Conservation (phyloP, 805 yeast genomes). For the Cyberlindnera galapagoensis region DNA sequence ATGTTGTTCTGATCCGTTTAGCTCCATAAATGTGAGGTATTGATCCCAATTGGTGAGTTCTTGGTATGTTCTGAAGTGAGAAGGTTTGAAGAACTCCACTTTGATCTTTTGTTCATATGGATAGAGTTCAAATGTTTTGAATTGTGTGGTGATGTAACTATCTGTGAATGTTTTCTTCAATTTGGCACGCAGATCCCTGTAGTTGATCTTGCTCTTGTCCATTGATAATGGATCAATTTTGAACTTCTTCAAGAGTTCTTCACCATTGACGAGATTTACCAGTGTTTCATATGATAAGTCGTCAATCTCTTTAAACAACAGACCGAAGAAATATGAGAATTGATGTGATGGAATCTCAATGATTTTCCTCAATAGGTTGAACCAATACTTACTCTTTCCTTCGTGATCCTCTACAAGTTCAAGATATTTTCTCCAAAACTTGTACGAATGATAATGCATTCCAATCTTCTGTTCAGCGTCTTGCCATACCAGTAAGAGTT, state of each 20-base stretch:
- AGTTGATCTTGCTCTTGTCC: slow-evolving; percentile 9
- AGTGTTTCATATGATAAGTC: slow-evolving; percentile 8
- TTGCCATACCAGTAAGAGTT: slow-evolving; percentile 35
- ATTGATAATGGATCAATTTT: slow-evolving; percentile 7
- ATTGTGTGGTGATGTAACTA: slow-evolving; percentile 49
- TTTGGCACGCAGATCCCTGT: slow-evolving; percentile 28
- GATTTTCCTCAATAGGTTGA: slow-evolving; percentile 36
- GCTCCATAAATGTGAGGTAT: slow-evolving; percentile 51
- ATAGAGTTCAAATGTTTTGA: slow-evolving; percentile 41
- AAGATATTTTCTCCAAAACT: slow-evolving; percentile 46
- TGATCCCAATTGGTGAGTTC: slow-evolving; percentile 54
- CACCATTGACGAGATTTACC: slow-evolving; percentile 8
- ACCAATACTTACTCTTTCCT: slow-evolving; percentile 19
- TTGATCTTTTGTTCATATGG: slow-evolving; percentile 39
- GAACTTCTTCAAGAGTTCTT: slow-evolving; percentile 19
- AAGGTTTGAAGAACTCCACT: slow-evolving; percentile 32
- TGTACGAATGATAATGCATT: slow-evolving; percentile 41
- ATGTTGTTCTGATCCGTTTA: slow-evolving; percentile 12
- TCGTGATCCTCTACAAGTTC: slow-evolving; percentile 34
- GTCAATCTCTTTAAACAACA: slow-evolving; percentile 29
- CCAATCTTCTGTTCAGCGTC: slow-evolving; percentile 45
- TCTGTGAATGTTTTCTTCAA: slow-evolving; percentile 45
- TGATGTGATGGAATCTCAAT: slow-evolving; percentile 53
- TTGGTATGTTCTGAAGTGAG: slow-evolving; percentile 27
- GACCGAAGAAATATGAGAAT: slow-evolving; percentile 40